Percentiles rank a stretch among this genome's conserved stretches.
Evolutionary conservation across 2,329 filamentous ascomycete genomes (phyloP).

Genomic region (Arthrinium puccinioides): DNA sequence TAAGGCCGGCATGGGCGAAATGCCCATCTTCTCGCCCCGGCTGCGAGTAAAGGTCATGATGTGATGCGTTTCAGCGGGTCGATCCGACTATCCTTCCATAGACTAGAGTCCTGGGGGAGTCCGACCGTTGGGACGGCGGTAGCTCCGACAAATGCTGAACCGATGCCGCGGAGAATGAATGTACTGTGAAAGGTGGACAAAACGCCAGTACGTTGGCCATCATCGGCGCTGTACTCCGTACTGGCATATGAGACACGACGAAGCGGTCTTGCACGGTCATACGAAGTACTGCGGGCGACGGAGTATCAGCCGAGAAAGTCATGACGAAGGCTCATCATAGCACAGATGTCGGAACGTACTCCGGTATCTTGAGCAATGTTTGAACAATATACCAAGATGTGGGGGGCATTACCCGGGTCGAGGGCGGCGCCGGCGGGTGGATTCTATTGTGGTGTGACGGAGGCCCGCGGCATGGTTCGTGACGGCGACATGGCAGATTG

Average conservation of each 20-base stretch:
- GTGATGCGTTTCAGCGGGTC: constrained; percentile 59
- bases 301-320: no score
- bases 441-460: constrained; percentile 46
- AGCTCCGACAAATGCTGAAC: constrained; percentile 70
- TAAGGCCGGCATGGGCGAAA: constrained; percentile 58
- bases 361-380: constrained; percentile 47
- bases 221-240: constrained; percentile 53
- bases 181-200: constrained; percentile 79
- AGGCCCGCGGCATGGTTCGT: constrained; percentile 33
- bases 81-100: constrained; percentile 83
- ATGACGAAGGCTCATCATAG: no score
- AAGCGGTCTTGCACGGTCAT: constrained; percentile 50
- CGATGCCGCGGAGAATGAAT: constrained; percentile 68
- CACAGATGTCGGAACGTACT: no score
- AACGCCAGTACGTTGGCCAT: constrained; percentile 72
- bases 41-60: constrained; percentile 51
- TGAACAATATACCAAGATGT: constrained; percentile 50
- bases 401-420: constrained; percentile 34
- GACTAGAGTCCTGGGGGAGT: constrained; percentile 71
- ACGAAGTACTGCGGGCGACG: constrained; percentile 38
- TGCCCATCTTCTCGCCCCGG: constrained; percentile 56
- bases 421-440: constrained; percentile 43
- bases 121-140: constrained; percentile 72
- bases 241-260: constrained; percentile 56
- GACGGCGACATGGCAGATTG: constrained; percentile 17